Conservation (phyloP, 495 filamentous ascomycete species). For the Baudoinia panamericana region DNA sequence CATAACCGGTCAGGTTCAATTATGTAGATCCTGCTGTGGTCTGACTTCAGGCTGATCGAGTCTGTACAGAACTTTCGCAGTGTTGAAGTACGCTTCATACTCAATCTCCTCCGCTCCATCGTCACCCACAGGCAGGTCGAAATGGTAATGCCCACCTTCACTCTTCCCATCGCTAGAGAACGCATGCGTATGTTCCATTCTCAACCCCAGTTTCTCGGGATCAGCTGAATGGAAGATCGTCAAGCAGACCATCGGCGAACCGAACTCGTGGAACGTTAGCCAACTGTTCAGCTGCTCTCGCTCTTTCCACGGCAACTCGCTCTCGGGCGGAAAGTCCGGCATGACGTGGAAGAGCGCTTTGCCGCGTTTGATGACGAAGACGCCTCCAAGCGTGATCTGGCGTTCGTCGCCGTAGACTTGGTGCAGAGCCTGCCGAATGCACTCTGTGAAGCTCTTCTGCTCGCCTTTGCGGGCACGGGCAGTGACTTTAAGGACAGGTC, state of each 20-base stretch:
- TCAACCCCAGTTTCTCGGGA: constrained; percentile 14
- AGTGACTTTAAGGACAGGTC: constrained; percentile 11
- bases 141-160: constrained; percentile 16
- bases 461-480: constrained; percentile 8
- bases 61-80: constrained; percentile 13
- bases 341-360: constrained; percentile 16
- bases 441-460: constrained; percentile 17
- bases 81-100: constrained; percentile 18
- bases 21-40: constrained; percentile 8
- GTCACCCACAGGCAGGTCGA: constrained; percentile 5
- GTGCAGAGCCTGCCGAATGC: constrained; percentile 9
- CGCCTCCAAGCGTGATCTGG: constrained; percentile 12
- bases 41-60: constrained; percentile 12
- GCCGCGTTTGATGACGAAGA: constrained; percentile 11
- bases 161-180: constrained; percentile 14
- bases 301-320: constrained; percentile 8
- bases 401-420: constrained; percentile 5
- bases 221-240: constrained; percentile 17
- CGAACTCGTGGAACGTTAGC: constrained; percentile 16
- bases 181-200: constrained; percentile 20
- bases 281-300: constrained; percentile 10
- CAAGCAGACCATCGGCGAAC: constrained; percentile 16
- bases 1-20: too few relatives aligned
- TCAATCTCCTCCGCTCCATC: constrained; percentile 10
- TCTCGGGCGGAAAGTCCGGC: constrained; percentile 14